Evolutionary conservation across 2,329 filamentous ascomycete species (phyloP).

Genomic region (Byssoonygena ceratinophila): DNA sequence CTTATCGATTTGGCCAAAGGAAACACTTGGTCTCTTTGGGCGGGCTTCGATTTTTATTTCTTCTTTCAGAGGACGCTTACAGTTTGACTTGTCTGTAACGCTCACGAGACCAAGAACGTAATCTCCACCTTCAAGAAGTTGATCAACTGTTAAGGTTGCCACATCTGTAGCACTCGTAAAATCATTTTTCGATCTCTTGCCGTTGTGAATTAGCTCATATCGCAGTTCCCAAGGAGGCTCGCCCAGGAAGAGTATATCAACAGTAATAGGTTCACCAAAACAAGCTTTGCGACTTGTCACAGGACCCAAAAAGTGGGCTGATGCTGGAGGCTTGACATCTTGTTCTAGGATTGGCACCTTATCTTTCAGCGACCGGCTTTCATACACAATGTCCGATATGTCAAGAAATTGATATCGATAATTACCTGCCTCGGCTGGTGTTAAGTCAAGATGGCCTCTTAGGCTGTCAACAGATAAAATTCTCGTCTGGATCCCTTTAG

Average conservation of each 20-base stretch:
- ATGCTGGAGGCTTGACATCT: slow-evolving; percentile 84
- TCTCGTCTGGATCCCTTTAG: slow-evolving; percentile 46
- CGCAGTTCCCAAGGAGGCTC: slow-evolving; percentile 82
- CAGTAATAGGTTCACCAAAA: slow-evolving; percentile 66
- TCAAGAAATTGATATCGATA: slow-evolving; percentile 78
- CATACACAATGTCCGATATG: slow-evolving; percentile 75
- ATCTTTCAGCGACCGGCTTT: slow-evolving; percentile 51
- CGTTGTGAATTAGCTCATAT: slow-evolving; percentile 85
- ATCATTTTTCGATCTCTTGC: slow-evolving; percentile 63
- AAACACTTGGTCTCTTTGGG: slow-evolving; percentile 74
- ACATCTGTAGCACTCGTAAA: slow-evolving; percentile 52
- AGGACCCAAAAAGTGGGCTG: slow-evolving; percentile 55
- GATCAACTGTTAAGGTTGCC: slow-evolving; percentile 64
- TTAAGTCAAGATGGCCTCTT: slow-evolving; percentile 73
- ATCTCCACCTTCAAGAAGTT: slow-evolving; percentile 70
- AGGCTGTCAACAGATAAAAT: slow-evolving; percentile 56
- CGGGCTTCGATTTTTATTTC: slow-evolving; percentile 77
- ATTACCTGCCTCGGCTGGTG: slow-evolving; percentile 67
- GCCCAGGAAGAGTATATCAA: slow-evolving; percentile 65
- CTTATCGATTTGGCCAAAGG: slow-evolving; percentile 77
- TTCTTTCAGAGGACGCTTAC: slow-evolving; percentile 75
- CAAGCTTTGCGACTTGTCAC: slow-evolving; percentile 55
- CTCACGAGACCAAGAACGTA: slow-evolving; percentile 79
- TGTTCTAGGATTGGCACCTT: slow-evolving; percentile 62
- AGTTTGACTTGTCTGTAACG: slow-evolving; percentile 75